Base-by-base conservation (phyloP, 441 rosid species). In the Melastoma candidum region DNA sequence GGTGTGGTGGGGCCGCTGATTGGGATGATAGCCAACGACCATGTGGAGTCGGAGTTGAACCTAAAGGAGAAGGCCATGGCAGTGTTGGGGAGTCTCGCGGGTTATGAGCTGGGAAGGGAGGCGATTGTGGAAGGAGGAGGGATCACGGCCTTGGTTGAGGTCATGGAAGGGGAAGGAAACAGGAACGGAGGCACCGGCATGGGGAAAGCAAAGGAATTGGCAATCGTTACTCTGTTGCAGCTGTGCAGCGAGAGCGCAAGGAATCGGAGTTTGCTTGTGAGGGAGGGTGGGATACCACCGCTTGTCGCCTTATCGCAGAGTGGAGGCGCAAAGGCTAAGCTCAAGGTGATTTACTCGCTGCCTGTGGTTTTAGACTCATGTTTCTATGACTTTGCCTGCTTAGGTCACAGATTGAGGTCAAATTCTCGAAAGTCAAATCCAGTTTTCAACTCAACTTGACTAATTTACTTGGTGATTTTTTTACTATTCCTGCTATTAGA, bases 261-360 rank as follows among this genome's bases (percentile, higher is more conserved):
- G 57, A 90, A 87, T 55, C 80, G 93, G 13, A 86, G 90, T 3
- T 71, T 90, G 77, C 84, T 90, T 48, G 96, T 87, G 2, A 76
- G 90, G 53, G 96, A 85, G 81, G 96, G 96, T 3, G 97, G 87
- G 24, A 87, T 90, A 68, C 96, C 98, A 65, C 98, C 95, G 1
- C 85, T 90, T 12, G 98, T 79, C 13, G 93, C 90, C 1, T 83
- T 85, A 41, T 90, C 95, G 2, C 98, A 90, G 72, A 76, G 76
- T 4, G 86, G 89, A 14, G 75, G 78, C 44, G 65, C 75, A 52
- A 78, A 75, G 51, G 88, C 95, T 12, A 90, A 83, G 71, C 82
- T 80, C 53, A 89, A 82, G 95, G 97, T 89, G 41, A 26, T 3
- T 58, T 4, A 32, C 41, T 6, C 5, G 8, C 7, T 32, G 41